phyloP scores from a whole-genome alignment of 2,329 filamentous ascomycete species.

The Elsinoe batatas region DNA sequence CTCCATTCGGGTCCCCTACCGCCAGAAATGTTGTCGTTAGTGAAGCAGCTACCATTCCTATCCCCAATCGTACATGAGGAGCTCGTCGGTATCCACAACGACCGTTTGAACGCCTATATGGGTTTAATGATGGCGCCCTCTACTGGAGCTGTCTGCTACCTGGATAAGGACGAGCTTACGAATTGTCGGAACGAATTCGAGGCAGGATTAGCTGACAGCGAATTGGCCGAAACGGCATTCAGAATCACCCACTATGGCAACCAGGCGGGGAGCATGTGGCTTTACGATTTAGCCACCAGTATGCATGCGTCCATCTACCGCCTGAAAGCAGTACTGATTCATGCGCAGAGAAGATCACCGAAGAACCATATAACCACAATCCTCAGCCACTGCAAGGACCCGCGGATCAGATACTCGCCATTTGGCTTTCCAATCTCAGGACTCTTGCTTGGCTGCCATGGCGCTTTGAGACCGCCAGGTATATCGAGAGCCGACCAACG shows the following conservation, averaged over 20 bases:
- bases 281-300: conserved; percentile 5
- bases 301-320: too few relatives aligned
- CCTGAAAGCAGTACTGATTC: too few relatives aligned
- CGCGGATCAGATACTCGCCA: conserved; percentile 4
- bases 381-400: conserved; percentile 2
- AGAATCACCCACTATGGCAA: conserved; percentile 4
- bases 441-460: conserved; percentile 3
- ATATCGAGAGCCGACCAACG: not conserved
- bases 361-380: conserved; percentile 2
- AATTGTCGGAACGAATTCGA: conserved; percentile 2
- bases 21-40: conserved; percentile 4
- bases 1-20: conserved; percentile 7
- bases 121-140: conserved; percentile 5
- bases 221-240: not conserved
- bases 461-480: conserved; percentile 3
- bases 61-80: conserved; percentile 5
- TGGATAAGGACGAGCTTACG: conserved; percentile 2
- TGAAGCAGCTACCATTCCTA: conserved; percentile 3
- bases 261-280: conserved; percentile 6
- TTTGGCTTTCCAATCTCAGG: conserved; percentile 4
- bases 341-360: too few relatives aligned
- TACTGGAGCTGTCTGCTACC: not conserved
- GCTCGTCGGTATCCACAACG: not conserved
- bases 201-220: not conserved
- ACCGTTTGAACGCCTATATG: not conserved